These are phyloP conservation scores for Trichophyton mentagrophytes DNA, from an alignment of 2,329 filamentous ascomycete genomes.

Conservation along the genomic window DNA sequence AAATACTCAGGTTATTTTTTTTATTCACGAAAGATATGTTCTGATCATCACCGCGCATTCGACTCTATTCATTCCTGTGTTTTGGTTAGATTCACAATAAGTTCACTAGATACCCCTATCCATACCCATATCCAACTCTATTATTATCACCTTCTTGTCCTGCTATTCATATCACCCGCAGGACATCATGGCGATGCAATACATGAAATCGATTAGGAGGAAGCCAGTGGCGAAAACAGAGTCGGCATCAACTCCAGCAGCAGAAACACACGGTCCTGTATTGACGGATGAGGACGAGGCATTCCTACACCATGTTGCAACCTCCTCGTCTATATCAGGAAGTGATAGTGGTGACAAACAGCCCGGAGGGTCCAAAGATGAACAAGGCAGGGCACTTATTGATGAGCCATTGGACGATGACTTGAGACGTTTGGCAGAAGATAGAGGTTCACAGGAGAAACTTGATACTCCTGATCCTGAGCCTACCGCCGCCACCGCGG, in stretches of 20 bases:
- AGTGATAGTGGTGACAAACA: background rate
- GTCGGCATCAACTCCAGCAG: conserved; percentile 12
- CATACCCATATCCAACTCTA: background rate
- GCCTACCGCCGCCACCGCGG: background rate
- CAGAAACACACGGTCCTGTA: conserved; percentile 30
- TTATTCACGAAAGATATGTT: background rate
- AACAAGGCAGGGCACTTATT: conserved; percentile 39
- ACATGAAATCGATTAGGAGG: conserved; percentile 32
- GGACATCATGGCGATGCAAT: conserved; percentile 24
- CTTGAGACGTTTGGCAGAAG: background rate
- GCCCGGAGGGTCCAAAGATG: conserved; percentile 32
- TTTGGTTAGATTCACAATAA: background rate
- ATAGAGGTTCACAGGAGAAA: conserved; percentile 20
- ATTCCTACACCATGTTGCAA: conserved; percentile 40
- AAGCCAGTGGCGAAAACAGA: conserved; percentile 22
- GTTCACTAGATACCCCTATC: background rate
- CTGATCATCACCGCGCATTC: background rate
- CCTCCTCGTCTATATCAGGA: background rate
- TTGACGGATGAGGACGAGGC: conserved; percentile 50
- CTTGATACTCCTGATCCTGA: background rate
- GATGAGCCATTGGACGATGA: conserved; percentile 35
- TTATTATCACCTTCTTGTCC: background rate
- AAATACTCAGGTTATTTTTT: background rate
- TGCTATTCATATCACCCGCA: background rate
- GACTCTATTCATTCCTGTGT: background rate